Evolutionary conservation across 2,329 filamentous ascomycete genomes (phyloP), one percentile per base, ranked within the genome.

Genomic region (Lachnellula hyalina): DNA sequence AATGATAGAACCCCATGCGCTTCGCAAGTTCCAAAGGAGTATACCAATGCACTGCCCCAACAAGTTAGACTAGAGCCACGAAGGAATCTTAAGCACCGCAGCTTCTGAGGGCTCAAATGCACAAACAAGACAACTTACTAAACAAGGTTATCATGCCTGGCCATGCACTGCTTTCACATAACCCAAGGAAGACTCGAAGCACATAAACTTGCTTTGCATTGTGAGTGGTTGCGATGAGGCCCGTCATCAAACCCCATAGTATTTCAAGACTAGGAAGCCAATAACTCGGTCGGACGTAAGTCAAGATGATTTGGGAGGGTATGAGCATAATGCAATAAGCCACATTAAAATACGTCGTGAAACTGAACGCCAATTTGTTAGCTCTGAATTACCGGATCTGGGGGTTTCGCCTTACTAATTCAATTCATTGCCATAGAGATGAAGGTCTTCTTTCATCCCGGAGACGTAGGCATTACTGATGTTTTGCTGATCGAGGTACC

Each of bases 181-280:
- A 38, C 6, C 81, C 82, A 15, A 83, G 74, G 44, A 81, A 72
- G 54, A 82, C 77, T 6, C 82, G 74, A 0, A 84, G 69, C 2
- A 74, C 74, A 19, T 76, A 77, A 32, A 76, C 71, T 21, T 75
- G 67, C 5, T 61, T 54, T 2, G 54, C 55, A 49, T 49, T 61
- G n/a, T 49, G 52, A 19, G 49, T 41, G 21, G 47, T 55, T 2
- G 52, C 50, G 25, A 53, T 55, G 5, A 54, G 54, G 17, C 52
- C 53, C 12, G 54, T 56, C 48, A 56, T 54, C 14, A 55, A n/a
- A 15, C 50, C 54, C 52, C 54, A 59, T 5, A 35, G 15, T 12
- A 61, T 46, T 46, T 61, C 58, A 6, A 56, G 47, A n/a, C 56
- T 56, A 14, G 67, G 65, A 8, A 70, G 61, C 67, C 68, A 70